phyloP scores from a whole-genome alignment of 495 filamentous ascomycete species.

The Penicillium paxilli region DNA sequence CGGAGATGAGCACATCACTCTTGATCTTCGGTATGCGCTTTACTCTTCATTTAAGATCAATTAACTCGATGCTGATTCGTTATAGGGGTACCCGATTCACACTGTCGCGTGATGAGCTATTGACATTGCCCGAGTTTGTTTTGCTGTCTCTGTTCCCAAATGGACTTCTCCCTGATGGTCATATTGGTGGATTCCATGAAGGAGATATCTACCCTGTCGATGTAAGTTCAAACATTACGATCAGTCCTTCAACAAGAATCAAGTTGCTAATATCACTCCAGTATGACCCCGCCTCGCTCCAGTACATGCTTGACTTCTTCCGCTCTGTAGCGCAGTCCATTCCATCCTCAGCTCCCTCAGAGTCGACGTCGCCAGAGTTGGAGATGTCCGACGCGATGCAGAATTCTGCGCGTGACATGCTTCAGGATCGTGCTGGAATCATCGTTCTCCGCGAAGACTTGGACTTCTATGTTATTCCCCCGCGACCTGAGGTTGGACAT shows the following conservation, averaged over 20 bases:
- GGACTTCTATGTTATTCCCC: constrained; percentile 98
- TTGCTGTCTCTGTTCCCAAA: constrained; percentile 98
- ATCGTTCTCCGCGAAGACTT: constrained; percentile 96
- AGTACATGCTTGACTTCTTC: constrained; percentile 99
- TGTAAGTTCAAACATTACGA: too few species aligned
- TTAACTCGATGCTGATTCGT: constrained; percentile 12
- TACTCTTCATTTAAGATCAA: background rate
- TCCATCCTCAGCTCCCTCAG: constrained; percentile 65
- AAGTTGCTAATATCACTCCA: constrained; percentile 58
- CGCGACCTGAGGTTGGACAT: constrained; percentile 76
- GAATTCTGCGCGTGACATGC: constrained; percentile 71
- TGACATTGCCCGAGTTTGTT: constrained; percentile 96
- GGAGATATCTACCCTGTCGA: constrained; percentile 95
- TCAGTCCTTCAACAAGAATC: too few species aligned
- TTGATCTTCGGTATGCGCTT: constrained; percentile 81
- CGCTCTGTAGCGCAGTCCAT: constrained; percentile 93
- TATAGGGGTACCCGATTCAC: constrained; percentile 86
- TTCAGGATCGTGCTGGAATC: constrained; percentile 90
- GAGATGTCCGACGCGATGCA: constrained; percentile 69
- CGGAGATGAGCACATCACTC: constrained; percentile 91
- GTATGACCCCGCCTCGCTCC: constrained; percentile 94
- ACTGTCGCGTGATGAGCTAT: constrained; percentile 88
- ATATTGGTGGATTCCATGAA: constrained; percentile 90
- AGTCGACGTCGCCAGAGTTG: constrained; percentile 57
- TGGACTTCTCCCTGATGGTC: constrained; percentile 93